Conservation (phyloP, 2,329 filamentous ascomycete species). For the Plenodomus tracheiphilus region DNA sequence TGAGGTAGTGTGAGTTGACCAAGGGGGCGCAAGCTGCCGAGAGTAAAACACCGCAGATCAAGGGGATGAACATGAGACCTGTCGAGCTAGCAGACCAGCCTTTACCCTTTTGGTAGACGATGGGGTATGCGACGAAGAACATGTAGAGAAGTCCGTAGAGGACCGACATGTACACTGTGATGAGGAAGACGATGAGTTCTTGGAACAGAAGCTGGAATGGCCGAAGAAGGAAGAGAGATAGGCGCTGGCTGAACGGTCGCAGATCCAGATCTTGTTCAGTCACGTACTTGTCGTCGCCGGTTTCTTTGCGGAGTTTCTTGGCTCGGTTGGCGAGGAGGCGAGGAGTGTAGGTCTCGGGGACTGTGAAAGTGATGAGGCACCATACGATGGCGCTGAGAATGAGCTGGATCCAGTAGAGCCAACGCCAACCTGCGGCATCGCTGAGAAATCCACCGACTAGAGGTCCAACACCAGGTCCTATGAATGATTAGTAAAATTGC, state of each 20-base stretch:
- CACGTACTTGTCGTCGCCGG: slow-evolving; percentile 68
- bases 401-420: slow-evolving; percentile 85
- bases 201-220: slow-evolving; percentile 84
- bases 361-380: slow-evolving; percentile 80
- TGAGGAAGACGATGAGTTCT: slow-evolving; percentile 83
- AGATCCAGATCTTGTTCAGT: slow-evolving; percentile 81
- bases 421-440: slow-evolving; percentile 74
- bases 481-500: slow-evolving; percentile 44
- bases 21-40: slow-evolving; percentile 70
- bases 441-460: slow-evolving; percentile 73
- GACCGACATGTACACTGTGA: slow-evolving; percentile 83
- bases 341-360: slow-evolving; percentile 86
- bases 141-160: slow-evolving; percentile 76
- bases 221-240: slow-evolving; percentile 75
- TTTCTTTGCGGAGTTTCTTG: slow-evolving; percentile 69
- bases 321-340: slow-evolving; percentile 74
- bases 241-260: slow-evolving; percentile 67
- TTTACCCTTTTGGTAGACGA: slow-evolving; percentile 78
- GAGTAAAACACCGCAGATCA: slow-evolving; percentile 73
- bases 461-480: slow-evolving; percentile 70
- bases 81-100: slow-evolving; percentile 74
- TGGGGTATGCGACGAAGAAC: slow-evolving; percentile 62
- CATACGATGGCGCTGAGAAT: slow-evolving; percentile 73
- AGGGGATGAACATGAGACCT: slow-evolving; percentile 84
- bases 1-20: slow-evolving; percentile 82